Conservation (phyloP, 2,329 filamentous ascomycete species). For the Cytospora mali region DNA sequence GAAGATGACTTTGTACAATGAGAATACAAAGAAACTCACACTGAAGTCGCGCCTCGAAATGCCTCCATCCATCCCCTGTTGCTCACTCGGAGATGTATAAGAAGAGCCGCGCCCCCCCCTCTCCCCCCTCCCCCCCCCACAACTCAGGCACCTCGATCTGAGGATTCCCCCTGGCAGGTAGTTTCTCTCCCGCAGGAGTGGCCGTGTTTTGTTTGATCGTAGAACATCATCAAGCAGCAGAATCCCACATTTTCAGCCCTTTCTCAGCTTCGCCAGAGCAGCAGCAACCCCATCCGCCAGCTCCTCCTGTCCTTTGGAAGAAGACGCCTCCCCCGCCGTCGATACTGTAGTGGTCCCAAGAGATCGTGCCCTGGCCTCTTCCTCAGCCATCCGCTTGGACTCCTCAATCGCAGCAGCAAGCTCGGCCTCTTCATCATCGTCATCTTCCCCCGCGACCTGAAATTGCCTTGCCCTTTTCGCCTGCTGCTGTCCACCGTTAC, state of each 20-base stretch:
- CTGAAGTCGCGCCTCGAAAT: neutral
- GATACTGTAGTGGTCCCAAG: slow-evolving; percentile 22
- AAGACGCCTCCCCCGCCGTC: slow-evolving; percentile 22
- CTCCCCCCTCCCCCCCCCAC: too few species aligned
- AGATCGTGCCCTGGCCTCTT: slow-evolving; percentile 33
- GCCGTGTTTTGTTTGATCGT: neutral
- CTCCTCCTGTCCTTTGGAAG: slow-evolving; percentile 42
- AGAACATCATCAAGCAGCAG: neutral
- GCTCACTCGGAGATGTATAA: neutral
- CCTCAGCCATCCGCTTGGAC: slow-evolving; percentile 44
- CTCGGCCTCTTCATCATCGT: slow-evolving; percentile 52
- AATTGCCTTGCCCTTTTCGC: slow-evolving; percentile 38
- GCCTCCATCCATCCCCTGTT: neutral
- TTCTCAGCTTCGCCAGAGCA: slow-evolving; percentile 60
- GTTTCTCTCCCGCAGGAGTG: too few species aligned
- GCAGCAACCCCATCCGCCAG: slow-evolving; percentile 62
- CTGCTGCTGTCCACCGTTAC: neutral
- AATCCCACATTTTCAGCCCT: slow-evolving; percentile 38
- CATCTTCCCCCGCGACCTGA: slow-evolving; percentile 39
- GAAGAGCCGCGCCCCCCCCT: too few species aligned
- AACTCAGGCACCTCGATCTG: neutral
- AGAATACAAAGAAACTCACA: neutral
- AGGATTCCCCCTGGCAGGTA: neutral
- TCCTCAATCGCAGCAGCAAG: slow-evolving; percentile 51
- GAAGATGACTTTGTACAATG: neutral